phyloP scores from a whole-genome alignment of 2,329 filamentous ascomycete genomes.

The Amylocarpus encephaloides region DNA sequence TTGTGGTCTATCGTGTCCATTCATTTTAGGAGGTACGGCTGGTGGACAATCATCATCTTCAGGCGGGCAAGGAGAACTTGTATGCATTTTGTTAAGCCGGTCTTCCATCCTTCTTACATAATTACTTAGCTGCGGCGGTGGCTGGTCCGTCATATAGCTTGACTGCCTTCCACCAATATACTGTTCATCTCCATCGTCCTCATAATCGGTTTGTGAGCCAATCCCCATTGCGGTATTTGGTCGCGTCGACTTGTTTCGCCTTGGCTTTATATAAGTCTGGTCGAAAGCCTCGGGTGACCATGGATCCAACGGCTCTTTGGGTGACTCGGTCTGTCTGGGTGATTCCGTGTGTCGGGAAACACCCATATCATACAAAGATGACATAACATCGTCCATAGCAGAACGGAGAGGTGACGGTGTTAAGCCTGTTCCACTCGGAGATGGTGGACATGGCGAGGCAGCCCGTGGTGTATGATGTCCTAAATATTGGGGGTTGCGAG shows the following conservation, averaged over 20 bases:
- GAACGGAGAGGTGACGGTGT: constrained; percentile 89
- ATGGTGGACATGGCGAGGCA: constrained; percentile 61
- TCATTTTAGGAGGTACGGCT: constrained; percentile 42
- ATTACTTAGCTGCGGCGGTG: constrained; percentile 68
- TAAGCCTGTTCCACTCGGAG: constrained; percentile 58
- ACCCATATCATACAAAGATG: constrained; percentile 83
- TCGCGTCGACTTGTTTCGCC: constrained; percentile 35
- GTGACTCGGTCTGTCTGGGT: constrained; percentile 48
- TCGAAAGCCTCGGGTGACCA: constrained; percentile 92
- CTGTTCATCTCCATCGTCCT: constrained; percentile 41
- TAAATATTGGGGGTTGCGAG: constrained; percentile 36
- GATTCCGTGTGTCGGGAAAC: constrained; percentile 30
- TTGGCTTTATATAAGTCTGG: constrained; percentile 30
- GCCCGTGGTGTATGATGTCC: constrained; percentile 49
- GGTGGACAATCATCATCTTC: constrained; percentile 21
- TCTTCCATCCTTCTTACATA: constrained; percentile 93
- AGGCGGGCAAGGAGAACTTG: constrained; percentile 13
- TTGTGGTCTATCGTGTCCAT: constrained; percentile 47
- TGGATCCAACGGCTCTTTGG: constrained; percentile 57
- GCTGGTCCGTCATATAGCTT: constrained; percentile 42
- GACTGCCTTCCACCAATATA: constrained; percentile 19
- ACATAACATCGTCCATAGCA: constrained; percentile 98
- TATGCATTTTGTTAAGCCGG: constrained; percentile 45
- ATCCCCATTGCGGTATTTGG: constrained; percentile 73
- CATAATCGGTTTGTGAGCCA: constrained; percentile 41